phyloP scores from a whole-genome alignment of 2,329 filamentous ascomycete species.

The Aspergillus hortae region DNA sequence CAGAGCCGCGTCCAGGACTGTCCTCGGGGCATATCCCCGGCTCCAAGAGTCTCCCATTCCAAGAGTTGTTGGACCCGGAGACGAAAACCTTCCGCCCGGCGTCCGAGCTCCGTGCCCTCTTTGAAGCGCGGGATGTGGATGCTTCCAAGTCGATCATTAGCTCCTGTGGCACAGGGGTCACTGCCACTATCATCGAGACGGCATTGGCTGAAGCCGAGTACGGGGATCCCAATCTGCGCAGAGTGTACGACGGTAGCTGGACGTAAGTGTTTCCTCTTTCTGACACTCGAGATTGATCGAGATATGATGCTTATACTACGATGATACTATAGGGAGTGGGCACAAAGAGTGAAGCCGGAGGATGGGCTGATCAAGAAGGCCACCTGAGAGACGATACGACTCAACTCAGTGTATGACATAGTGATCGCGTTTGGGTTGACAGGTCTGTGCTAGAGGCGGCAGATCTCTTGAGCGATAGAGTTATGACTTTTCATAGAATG shows the following conservation, averaged over 20 bases:
- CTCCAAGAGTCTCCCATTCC: slow-evolving; percentile 77
- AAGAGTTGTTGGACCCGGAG: slow-evolving; percentile 72
- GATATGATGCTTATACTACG: not conserved
- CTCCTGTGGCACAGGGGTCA: slow-evolving; percentile 91
- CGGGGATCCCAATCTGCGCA: slow-evolving; percentile 63
- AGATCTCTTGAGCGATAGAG: not conserved
- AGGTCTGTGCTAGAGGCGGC: not conserved
- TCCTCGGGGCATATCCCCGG: slow-evolving; percentile 90
- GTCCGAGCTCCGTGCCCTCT: slow-evolving; percentile 69
- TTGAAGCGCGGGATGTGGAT: slow-evolving; percentile 76
- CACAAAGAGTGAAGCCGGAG: slow-evolving; percentile 44
- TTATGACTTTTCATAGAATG: slow-evolving; percentile 4
- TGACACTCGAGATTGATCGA: not conserved
- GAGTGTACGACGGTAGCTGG: slow-evolving; percentile 95
- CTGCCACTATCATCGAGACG: slow-evolving; percentile 84
- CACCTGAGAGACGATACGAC: slow-evolving; percentile 10
- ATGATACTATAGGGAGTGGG: slow-evolving; percentile 44
- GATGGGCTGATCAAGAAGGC: slow-evolving; percentile 45
- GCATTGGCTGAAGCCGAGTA: slow-evolving; percentile 76
- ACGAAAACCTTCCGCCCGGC: slow-evolving; percentile 75
- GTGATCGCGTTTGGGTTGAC: slow-evolving; percentile 2
- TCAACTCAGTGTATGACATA: slow-evolving; percentile 10
- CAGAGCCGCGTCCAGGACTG: slow-evolving; percentile 81
- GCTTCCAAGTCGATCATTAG: slow-evolving; percentile 76
- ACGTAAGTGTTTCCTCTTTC: slow-evolving; percentile 63